These are phyloP conservation scores for Rutstroemia sp. DNA, from an alignment of 2,329 filamentous ascomycete genomes.

Conservation along the genomic window DNA sequence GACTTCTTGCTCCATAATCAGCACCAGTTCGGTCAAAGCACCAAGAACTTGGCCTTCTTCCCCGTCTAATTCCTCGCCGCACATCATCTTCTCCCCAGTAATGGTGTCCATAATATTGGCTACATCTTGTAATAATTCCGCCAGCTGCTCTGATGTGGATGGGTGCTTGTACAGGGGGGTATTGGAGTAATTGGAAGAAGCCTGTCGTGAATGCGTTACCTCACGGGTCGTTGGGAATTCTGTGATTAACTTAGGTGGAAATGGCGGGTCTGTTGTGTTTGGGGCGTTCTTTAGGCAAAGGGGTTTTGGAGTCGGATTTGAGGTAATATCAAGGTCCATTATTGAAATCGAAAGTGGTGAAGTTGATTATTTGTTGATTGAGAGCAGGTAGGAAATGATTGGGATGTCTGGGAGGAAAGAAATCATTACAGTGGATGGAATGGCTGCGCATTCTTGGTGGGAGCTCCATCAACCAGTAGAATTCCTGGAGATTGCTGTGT, in stretches of 20 bases:
- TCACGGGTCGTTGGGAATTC: background rate
- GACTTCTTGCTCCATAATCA: constrained; percentile 8
- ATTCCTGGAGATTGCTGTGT: too few relatives aligned
- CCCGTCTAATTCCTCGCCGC: background rate
- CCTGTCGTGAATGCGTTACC: background rate
- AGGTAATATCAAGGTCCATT: background rate
- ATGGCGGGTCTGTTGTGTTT: background rate
- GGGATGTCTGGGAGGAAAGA: background rate
- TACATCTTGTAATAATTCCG: constrained; percentile 2
- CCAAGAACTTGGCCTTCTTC: constrained; percentile 3
- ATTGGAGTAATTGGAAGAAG: background rate
- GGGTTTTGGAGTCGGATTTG: background rate
- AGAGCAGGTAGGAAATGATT: background rate
- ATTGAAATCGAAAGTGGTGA: background rate
- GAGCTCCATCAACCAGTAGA: too few relatives aligned
- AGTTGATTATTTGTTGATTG: background rate
- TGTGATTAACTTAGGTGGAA: background rate
- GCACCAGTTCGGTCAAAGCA: constrained; percentile 3
- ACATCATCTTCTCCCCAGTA: constrained; percentile 4
- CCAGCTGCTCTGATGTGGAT: background rate
- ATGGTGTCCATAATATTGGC: constrained; percentile 6
- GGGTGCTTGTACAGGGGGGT: background rate
- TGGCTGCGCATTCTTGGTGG: background rate
- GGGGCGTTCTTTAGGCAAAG: background rate
- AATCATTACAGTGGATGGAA: background rate